phyloP scores from a whole-genome alignment of 768 basidiomycete species.

The Boletus fagicola region DNA sequence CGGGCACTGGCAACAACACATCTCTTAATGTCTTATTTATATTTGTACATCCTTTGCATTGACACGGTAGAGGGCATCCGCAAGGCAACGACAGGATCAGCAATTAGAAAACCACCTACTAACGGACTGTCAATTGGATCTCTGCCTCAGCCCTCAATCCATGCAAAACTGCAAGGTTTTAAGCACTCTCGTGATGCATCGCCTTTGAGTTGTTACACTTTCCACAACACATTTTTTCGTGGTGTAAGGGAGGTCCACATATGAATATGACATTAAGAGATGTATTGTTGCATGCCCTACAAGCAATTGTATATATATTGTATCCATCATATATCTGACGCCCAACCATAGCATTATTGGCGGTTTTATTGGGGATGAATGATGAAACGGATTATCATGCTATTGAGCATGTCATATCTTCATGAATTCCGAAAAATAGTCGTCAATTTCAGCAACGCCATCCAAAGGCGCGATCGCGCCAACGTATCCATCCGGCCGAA shows the following conservation, averaged over 20 bases:
- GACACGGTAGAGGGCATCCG: too few species aligned
- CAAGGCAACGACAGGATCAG: too few species aligned
- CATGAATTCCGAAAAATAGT: conserved; percentile 50
- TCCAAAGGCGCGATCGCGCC: conserved; percentile 52
- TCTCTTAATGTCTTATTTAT: too few species aligned
- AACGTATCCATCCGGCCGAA: conserved; percentile 52
- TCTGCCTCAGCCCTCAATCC: too few species aligned
- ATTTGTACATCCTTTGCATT: too few species aligned
- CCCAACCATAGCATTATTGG: background rate
- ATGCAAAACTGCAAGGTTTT: too few species aligned
- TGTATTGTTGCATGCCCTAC: background rate
- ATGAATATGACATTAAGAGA: background rate
- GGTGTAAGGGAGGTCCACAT: background rate
- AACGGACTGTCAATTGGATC: too few species aligned
- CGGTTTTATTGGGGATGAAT: background rate
- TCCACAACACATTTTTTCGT: too few species aligned
- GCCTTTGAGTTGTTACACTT: too few species aligned
- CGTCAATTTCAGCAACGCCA: conserved; percentile 35
- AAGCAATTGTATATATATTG: background rate
- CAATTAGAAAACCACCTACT: too few species aligned
- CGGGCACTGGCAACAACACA: too few species aligned
- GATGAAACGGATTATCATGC: background rate
- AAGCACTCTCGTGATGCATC: too few species aligned
- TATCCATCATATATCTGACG: background rate
- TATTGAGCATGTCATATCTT: conserved; percentile 1